phyloP scores from a whole-genome alignment of 2,329 filamentous ascomycete genomes.

The Pyricularia pennisetigena region DNA sequence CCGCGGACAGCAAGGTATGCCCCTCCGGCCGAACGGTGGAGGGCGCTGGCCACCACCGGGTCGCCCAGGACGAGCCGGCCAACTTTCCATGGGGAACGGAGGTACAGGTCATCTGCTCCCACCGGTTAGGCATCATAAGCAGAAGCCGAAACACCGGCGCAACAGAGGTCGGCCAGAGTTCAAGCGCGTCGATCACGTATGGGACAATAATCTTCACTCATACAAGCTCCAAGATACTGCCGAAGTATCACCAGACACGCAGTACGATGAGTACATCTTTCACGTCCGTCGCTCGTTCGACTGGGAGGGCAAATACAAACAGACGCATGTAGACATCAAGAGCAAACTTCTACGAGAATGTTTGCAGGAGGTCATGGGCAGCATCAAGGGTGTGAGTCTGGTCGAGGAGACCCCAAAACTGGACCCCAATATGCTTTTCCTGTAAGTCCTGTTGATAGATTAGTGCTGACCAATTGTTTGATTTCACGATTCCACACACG shows the following conservation, averaged over 20 bases:
- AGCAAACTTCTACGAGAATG: constrained; percentile 68
- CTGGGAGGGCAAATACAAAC: constrained; percentile 69
- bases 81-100: not conserved
- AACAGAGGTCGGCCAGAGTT: constrained; percentile 23
- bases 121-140: not conserved
- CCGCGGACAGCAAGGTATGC: not conserved
- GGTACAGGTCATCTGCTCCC: not conserved
- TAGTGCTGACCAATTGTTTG: too few species aligned
- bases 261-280: constrained; percentile 74
- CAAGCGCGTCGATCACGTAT: constrained; percentile 44
- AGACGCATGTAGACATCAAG: constrained; percentile 73
- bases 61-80: not conserved
- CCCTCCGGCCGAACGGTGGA: not conserved
- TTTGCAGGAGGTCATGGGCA: constrained; percentile 62
- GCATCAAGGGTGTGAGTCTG: constrained; percentile 67
- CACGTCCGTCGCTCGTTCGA: constrained; percentile 76
- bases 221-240: constrained; percentile 46
- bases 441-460: constrained; percentile 28
- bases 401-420: constrained; percentile 71
- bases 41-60: not conserved
- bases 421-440: constrained; percentile 61
- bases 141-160: constrained; percentile 7
- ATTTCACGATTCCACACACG: too few species aligned
- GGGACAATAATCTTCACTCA: constrained; percentile 38
- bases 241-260: constrained; percentile 29